Evolutionary conservation across 495 filamentous ascomycete genomes (phyloP), one percentile per base, ranked within the genome.

Genomic region (Penicillium herquei): DNA sequence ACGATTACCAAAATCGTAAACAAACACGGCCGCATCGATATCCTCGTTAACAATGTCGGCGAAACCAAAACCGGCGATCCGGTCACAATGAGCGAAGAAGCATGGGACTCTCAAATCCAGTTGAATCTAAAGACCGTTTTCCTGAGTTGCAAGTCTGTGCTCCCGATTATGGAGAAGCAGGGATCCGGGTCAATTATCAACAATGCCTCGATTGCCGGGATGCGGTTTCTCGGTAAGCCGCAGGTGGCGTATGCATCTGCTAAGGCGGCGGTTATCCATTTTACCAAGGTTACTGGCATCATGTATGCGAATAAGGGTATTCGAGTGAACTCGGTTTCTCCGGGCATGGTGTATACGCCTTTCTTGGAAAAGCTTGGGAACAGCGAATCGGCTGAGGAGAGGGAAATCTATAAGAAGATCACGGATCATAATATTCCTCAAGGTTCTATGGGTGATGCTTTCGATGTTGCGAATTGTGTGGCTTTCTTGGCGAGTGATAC

Each of bases 41-140:
- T 83, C 39, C 69, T 83, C 10, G 64, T 81, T 7, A 81, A 81
- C 56, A 81, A 80, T 55, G 79, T 81, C 6, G 80, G 77, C 10
- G 55, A 60, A 33, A 71, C 63, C 16, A 67, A 74, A 51, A 69
- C 77, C 1, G 78, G 77, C 1, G 72, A 73, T 41, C 76, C 78
- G 17, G 76, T 66, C 9, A 69, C 62, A 16, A 72, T 81, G 69
- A 46, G 44, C 2, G 79, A 81, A 51, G 68, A 75, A 43, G 62
- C 67, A 0, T 81, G 77, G 75, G 77, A 80, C 59, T 50, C 47
- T 34, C 78, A 81, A 62, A 70, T 72, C 21, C 64, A 75, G 26
- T 54, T 81, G 17, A 81, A 81, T 49, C 67, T 82, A n/a, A 80
- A 80, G 57, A 71, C 63, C 26, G 72, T 79, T 0, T 83, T 78